A percentile compares a stretch with the other conserved stretches of the same genome.
Evolutionary conservation across 352 stramenopile species (phyloP).

Genomic region (Phytopythium kandeliae): DNA sequence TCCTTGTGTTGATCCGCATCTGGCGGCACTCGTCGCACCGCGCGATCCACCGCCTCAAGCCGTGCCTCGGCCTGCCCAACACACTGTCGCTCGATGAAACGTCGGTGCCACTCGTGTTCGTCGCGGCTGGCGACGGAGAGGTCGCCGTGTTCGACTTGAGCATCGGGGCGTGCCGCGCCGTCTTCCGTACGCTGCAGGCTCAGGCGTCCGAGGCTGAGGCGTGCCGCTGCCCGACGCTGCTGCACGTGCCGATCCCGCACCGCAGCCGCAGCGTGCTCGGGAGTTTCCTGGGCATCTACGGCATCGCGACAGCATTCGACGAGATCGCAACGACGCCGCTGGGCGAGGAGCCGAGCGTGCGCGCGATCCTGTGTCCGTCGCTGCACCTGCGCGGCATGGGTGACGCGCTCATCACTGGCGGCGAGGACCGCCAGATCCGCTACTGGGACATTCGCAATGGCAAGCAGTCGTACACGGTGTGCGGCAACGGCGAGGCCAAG

Average conservation of each 20-base stretch:
- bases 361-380: slow-evolving; percentile 85
- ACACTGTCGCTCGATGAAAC: slow-evolving; percentile 63
- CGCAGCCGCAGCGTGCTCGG: slow-evolving; percentile 61
- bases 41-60: slow-evolving; percentile 88
- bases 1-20: slow-evolving; percentile 92
- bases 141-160: slow-evolving; percentile 86
- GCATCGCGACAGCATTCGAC: slow-evolving; percentile 76
- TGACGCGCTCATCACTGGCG: slow-evolving; percentile 90
- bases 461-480: slow-evolving; percentile 93
- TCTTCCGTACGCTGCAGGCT: slow-evolving; percentile 88
- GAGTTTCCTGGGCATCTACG: slow-evolving; percentile 77
- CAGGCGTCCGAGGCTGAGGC: slow-evolving; percentile 73
- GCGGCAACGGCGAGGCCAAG: slow-evolving; percentile 79
- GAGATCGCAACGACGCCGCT: slow-evolving; percentile 68
- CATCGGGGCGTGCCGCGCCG: slow-evolving; percentile 87
- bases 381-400: slow-evolving; percentile 78
- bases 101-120: slow-evolving; percentile 90
- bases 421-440: slow-evolving; percentile 92
- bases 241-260: slow-evolving; percentile 73
- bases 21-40: slow-evolving; percentile 94
- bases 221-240: slow-evolving; percentile 62
- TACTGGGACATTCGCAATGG: slow-evolving; percentile 96
- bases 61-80: slow-evolving; percentile 76
- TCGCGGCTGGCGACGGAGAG: slow-evolving; percentile 91
- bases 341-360: slow-evolving; percentile 80